Percentiles rank a stretch among this genome's conserved stretches.
Conservation (phyloP, 352 stramenopile species). For the Bremia lactucae region DNA sequence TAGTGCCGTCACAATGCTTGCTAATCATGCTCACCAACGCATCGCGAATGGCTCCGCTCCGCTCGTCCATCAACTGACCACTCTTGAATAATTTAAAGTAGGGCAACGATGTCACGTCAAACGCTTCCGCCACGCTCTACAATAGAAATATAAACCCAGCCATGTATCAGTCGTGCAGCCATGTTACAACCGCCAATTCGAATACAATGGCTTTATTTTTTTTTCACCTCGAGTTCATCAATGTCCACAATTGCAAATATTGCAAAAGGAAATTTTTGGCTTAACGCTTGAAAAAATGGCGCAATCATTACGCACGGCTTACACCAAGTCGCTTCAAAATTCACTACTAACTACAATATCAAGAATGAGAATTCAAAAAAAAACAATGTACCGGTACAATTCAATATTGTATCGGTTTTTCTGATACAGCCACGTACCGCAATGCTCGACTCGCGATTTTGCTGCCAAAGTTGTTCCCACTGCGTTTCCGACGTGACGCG, state of each 20-base stretch:
- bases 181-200: background rate
- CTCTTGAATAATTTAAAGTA: slow-evolving; percentile 90
- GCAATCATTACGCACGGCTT: slow-evolving; percentile 71
- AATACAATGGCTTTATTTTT: background rate
- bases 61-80: slow-evolving; percentile 74
- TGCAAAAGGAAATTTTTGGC: slow-evolving; percentile 30
- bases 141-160: slow-evolving; percentile 16
- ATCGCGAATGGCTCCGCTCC: slow-evolving; percentile 57
- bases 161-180: slow-evolving; percentile 4
- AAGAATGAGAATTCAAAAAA: background rate
- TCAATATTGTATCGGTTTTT: background rate
- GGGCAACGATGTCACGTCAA: slow-evolving; percentile 78
- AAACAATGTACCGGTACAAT: too few relatives aligned
- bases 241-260: slow-evolving; percentile 76
- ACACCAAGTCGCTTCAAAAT: slow-evolving; percentile 82
- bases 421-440: slow-evolving; percentile 24
- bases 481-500: slow-evolving; percentile 43
- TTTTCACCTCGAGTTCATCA: slow-evolving; percentile 51
- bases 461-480: slow-evolving; percentile 36
- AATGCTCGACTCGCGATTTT: slow-evolving; percentile 31
- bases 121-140: slow-evolving; percentile 47
- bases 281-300: slow-evolving; percentile 65
- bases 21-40: slow-evolving; percentile 45
- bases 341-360: slow-evolving; percentile 51
- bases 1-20: slow-evolving; percentile 19